Base-by-base conservation (phyloP, 495 filamentous ascomycete species). In the Tuber brumale region DNA sequence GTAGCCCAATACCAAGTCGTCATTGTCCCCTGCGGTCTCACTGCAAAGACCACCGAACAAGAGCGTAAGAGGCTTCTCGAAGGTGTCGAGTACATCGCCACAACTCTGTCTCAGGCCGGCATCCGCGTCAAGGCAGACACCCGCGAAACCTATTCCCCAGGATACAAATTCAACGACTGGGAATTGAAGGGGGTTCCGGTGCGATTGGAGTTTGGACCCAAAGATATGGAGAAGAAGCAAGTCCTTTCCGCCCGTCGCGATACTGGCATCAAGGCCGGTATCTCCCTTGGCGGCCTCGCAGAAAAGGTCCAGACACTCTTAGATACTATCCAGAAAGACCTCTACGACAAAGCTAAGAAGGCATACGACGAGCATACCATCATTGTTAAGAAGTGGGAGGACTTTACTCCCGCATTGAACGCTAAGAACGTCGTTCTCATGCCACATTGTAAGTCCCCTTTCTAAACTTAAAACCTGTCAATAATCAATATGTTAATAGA, bases 161-260 rank as follows among this genome's bases (percentile, higher is more conserved):
- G 93, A 77, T 97, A 91, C 89, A 98, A 99, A 85, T 97, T 98
- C 88, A 95, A 95, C 86, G 93, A 98, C 85, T 97, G 92, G 92
- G 96, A 99, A 85, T 87, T 97, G 76, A 94, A 93, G 85, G 95
- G 95, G 84, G 91, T 97, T 21, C 95, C 96, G 23, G 86, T 99
- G 44, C 93, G 96, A 51, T 87, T 99, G 71, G 95, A 98, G 84
- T 95, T 96, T 83, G 96, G 96, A 51, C 95, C 95, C 71, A 95
- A 95, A 84, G 95, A 98, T 83, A 90, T 90, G 3, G 92, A 90
- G 66, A 92, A 93, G 79, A 88, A 92, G 71, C 92, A 94, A 41
- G 90, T 97, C 75, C 92, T 92, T 72, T 91, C 89, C 76, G 91
- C 94, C 16, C 93, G 95, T 76, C 92, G 95, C 78, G 95, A 98